Evolutionary conservation across 164 flowering plant genomes (phyloP), one percentile per base, ranked within the genome.

Genomic region (Cinnamomum micranthum): DNA sequence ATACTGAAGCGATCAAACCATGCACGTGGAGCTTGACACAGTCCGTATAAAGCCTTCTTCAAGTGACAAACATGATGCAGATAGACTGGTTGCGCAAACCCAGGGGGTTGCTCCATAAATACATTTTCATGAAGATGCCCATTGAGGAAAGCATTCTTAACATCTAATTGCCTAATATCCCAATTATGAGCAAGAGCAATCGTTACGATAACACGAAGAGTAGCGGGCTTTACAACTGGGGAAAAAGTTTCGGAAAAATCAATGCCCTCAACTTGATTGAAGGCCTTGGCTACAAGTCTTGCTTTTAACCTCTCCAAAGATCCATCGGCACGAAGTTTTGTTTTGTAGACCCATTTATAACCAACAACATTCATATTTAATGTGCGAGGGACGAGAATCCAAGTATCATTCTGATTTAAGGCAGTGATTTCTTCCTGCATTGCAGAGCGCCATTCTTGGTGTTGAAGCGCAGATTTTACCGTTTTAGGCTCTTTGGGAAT

Each of bases 291-390:
- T 2, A 64, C 58, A 2, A 73, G 33, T 1, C 75, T 19, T 5
- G 69, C 75, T 59, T 58, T 72, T 2, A 27, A 1, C 10, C 27
- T 3, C 0, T 6, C 27, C 15, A 64, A 3, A 31, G 23, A 7
- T 2, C 55, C 14, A 22, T 60, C 68, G 11, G 74, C 20, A 4
- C 64, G 50, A 1, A 19, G 10, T 51, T 74, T 78, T 2, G 25
- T 65, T 27, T 71, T 55, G 64, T 19, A 65, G 7, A 76, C 74
- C 78, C 78, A 76, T 14, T 12, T 50, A 66, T 33, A 76, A 4
- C 74, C 70, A 11, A 76, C 33, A 15, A 76, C 25, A 25, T 63
- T 60, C 28, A 27, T 2, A 27, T 27, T 27, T 27, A 3, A 27
- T 27, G 28, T 27, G 2, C 28, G 2, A 2, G 73, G 74, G 2